Evolutionary conservation across 2,329 filamentous ascomycete species (phyloP), one percentile per base, ranked within the genome.

Genomic region (Calonectria crousiana): DNA sequence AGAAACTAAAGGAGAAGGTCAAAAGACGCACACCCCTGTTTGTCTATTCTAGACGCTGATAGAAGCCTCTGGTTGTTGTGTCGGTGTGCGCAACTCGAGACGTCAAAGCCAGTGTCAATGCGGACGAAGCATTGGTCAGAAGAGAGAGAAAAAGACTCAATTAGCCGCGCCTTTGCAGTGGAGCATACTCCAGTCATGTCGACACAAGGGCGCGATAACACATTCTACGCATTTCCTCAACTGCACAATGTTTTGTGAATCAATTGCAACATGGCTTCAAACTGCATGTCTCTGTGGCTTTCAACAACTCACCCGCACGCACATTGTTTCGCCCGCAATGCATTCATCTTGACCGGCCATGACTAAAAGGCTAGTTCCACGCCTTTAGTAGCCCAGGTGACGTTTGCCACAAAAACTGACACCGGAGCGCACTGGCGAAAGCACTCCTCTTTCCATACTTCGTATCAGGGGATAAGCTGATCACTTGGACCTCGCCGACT

Each of bases 141-240:
- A 14, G n/a, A n/a, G n/a, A 34, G 23, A 60, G 32, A 34, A 62
- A 62, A 62, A 62, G 56, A 62, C 56, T 62, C 56, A 62, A 62
- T 60, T 62, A 30, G 56, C 56, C 56, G 56, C 56, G 30, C 34
- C 56, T 62, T 62, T 62, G 34, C 16, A 20, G 56, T 62, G 56
- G 56, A 28, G 34, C 26, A 26, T 10, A 8, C 34, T 60, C 30
- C 53, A 52, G 26, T 11, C 28, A 62, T 62, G 56, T 41, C 23
- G 14, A 26, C 20, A 36, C 36, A 62, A 62, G 56, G 56, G 56
- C 56, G 34, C 36, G 10, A 26, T 41, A n/a, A n/a, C 34, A 28
- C 56, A 41, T 41, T 10, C 56, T 38, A 58, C 30, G n/a, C 32
- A 20, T 56, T 34, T 32, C 20, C n/a, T 28, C 56, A 41, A 30